Base-by-base conservation (phyloP, 1,284 basidiomycete species). In the Prillingera fragicola region DNA sequence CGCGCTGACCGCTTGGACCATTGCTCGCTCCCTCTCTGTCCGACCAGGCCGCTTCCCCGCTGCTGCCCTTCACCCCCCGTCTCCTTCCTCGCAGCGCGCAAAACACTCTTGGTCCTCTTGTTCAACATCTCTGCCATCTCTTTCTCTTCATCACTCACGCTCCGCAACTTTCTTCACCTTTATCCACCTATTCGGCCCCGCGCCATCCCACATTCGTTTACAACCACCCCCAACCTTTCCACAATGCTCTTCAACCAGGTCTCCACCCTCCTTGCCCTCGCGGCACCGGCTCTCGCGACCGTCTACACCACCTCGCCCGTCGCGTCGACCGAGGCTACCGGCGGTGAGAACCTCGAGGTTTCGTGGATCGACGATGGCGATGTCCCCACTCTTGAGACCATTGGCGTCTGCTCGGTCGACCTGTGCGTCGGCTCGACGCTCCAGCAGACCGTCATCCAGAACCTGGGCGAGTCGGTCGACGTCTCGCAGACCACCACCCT, bases 351-450 rank as follows among this genome's bases (percentile, higher is more conserved):
- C 2, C 73, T 78, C 34, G 79, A 73, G 22, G 68, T 91, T 50
- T 68, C 59, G 36, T 91, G 88, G 88, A 67, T 58, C 50, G 85
- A 89, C 49, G 75, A 80, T 54, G 77, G 78, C 43, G 50, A 50
- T 0, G 25, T 74, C 0, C 83, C 86, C 6, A 58, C 73, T 21
- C 76, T 88, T 28, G 55, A 67, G 17, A 57, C 74, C 1, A 84
- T 85, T 47, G 86, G 87, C 13, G 59, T 67, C 23, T 74, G 79
- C 29, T 75, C 72, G 32, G 73, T 89, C 48, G 80, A 78, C 42
- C 76, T 92, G 63, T 89, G 81, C 62, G 79, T 75, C 48, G 73
- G 70, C 33, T 65, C 63, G 9, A 32, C 43, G 23, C 55, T 48
- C 38, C 50, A 64, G 41, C 69, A 71, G 81, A 83, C 81, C 13